phyloP scores from a whole-genome alignment of 345 rosid species.

The Boechera retrofracta region DNA sequence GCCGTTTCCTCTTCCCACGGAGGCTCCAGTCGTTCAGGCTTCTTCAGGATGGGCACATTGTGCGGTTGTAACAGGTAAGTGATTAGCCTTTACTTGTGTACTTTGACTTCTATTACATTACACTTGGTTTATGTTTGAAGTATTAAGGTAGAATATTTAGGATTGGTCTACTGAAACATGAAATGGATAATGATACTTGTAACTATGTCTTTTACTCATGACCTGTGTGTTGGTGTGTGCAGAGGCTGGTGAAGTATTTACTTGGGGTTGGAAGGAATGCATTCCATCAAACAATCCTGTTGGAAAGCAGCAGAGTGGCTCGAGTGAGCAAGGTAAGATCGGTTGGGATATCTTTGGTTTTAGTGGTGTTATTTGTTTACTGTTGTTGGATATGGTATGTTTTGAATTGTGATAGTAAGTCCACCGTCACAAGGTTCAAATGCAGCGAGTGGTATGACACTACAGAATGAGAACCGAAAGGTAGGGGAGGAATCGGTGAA shows the following conservation, averaged over 20 bases:
- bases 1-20: constrained; percentile 68
- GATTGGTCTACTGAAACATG: background rate
- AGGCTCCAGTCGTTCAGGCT: constrained; percentile 62
- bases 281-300: constrained; percentile 62
- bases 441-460: constrained; percentile 34
- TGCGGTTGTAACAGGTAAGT: constrained; percentile 68
- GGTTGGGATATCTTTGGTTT: constrained; percentile 8
- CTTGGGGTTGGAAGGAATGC: constrained; percentile 99
- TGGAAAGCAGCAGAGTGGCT: constrained; percentile 54
- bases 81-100: background rate
- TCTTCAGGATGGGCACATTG: constrained; percentile 94
- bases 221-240: constrained; percentile 34
- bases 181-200: background rate
- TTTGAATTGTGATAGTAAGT: constrained; percentile 44
- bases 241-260: constrained; percentile 73
- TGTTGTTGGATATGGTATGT: background rate
- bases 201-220: background rate
- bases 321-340: constrained; percentile 58
- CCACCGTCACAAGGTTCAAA: constrained; percentile 51
- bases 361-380: background rate
- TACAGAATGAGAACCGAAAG: constrained; percentile 47
- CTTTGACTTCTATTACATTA: background rate
- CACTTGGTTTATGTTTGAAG: background rate
- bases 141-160: background rate
- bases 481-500: constrained; percentile 63